Conservation (phyloP, 192 early-diverging fungal species). For the Coemansia erecta region DNA sequence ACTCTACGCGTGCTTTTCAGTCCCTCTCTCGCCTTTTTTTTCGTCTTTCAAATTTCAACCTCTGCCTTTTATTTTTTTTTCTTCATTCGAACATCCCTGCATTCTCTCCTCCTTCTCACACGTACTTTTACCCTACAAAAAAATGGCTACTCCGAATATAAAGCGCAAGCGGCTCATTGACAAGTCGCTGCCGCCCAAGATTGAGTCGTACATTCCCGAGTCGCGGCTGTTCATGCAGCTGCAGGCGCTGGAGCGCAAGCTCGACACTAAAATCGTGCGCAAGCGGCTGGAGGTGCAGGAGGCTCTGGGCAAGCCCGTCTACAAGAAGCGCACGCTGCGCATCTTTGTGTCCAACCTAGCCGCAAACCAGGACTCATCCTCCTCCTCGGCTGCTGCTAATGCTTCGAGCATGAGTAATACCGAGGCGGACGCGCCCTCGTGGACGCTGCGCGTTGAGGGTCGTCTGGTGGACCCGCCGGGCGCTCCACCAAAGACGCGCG, state of each 20-base stretch:
- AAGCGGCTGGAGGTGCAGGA: conserved; percentile 91
- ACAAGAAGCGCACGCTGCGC: conserved; percentile 75
- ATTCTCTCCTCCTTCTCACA: neutral
- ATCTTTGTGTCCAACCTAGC: conserved; percentile 91
- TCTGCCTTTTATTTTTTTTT: conserved; percentile 1
- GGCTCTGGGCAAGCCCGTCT: conserved; percentile 68
- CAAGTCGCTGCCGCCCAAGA: conserved; percentile 56
- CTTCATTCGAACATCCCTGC: neutral
- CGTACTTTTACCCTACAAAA: neutral
- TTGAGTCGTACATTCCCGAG: conserved; percentile 90
- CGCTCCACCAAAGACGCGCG: conserved; percentile 58
- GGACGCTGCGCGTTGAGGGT: conserved; percentile 91
- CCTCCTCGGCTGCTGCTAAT: too few species aligned
- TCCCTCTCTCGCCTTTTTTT: neutral
- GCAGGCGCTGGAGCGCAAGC: conserved; percentile 79
- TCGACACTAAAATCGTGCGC: conserved; percentile 87
- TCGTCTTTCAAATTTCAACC: neutral
- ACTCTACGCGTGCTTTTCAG: too few species aligned
- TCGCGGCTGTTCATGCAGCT: conserved; percentile 84
- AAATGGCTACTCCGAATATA: conserved; percentile 28
- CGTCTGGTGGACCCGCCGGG: conserved; percentile 74
- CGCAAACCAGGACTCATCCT: conserved; percentile 60
- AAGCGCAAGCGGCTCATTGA: conserved; percentile 49
- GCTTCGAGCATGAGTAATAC: neutral
- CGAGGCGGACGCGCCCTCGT: conserved; percentile 62